Percentiles rank a stretch among this genome's conserved stretches.
phyloP scores from a whole-genome alignment of 2,329 filamentous ascomycete species.

The Arthroderma sp. region DNA sequence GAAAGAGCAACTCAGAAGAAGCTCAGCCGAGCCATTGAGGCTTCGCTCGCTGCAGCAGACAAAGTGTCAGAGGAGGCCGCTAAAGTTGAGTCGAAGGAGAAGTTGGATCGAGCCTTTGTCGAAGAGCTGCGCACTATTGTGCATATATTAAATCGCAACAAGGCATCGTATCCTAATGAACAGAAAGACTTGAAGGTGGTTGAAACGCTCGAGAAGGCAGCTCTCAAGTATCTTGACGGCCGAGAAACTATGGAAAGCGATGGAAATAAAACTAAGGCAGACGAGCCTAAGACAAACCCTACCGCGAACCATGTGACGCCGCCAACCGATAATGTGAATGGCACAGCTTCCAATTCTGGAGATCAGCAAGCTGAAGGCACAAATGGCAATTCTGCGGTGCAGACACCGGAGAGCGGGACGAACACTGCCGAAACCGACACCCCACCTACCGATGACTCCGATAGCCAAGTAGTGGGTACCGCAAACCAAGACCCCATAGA shows the following conservation, averaged over 20 bases:
- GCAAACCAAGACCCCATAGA: conserved; percentile 5
- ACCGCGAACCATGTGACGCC: too few species aligned
- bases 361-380: too few species aligned
- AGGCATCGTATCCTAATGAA: conserved; percentile 3
- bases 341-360: too few species aligned
- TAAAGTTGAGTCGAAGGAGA: conserved; percentile 1
- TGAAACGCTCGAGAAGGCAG: conserved; percentile 39
- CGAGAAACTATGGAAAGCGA: too few species aligned
- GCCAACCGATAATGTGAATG: too few species aligned
- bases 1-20: conserved; percentile 7
- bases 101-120: conserved; percentile 10
- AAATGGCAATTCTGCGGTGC: too few species aligned
- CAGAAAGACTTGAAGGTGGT: conserved; percentile 29
- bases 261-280: too few species aligned
- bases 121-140: conserved; percentile 9
- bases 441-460: too few species aligned
- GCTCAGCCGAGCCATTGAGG: conserved; percentile 9
- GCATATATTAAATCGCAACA: conserved; percentile 4
- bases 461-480: too few species aligned
- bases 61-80: conserved; percentile 4
- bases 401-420: too few species aligned
- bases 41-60: conserved; percentile 7
- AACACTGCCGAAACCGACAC: too few species aligned
- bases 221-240: conserved; percentile 37
- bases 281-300: too few species aligned